Base-by-base conservation (phyloP, 352 stramenopile species). In the Pythium biforme region DNA sequence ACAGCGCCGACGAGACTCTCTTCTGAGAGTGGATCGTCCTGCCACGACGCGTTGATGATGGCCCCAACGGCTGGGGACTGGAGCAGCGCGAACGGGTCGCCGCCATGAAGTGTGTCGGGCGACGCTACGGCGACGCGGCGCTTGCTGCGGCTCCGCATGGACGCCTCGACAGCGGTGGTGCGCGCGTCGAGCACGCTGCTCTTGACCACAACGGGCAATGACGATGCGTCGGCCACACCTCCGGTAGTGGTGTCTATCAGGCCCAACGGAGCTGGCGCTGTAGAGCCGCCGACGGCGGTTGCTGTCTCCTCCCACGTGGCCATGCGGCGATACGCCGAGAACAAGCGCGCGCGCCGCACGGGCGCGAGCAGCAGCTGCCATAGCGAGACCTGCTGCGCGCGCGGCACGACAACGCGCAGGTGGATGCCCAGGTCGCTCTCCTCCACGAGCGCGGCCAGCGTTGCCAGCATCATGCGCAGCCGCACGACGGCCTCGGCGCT, bases 311-410 rank as follows among this genome's bases (percentile, higher is more conserved):
- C 52, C 34, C 76, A 79, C 3, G 58, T 53, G 20, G 62, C 48
- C 5, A 73, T 26, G 34, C 68, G 64, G 11, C 73, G 59, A 20
- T 78, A 74, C 7, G 77, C 39, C 4, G 67, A 59, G 52, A 74
- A 74, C 15, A 83, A 37, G 11, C 76, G 56, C 0, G 70, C 31
- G 10, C 76, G 74, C 22, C 75, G 76, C 11, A 81, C 63, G 11
- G 76, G 74, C 6, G 69, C 59, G 6, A 81, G 58, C 43, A 86
- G 55, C 12, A 81, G 62, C 0, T 68, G 70, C 76, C 76, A 86
- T 10, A 86, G 55, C 39, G 55, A 76, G 29, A 80, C 52, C 12
- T 75, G 39, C 37, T 71, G 43, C 27, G 66, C 55, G 4, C 67
- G 59, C 19, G 62, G 60, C 7, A 61, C 49, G 4, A 81, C 56